Base-by-base conservation (phyloP, 2,329 filamentous ascomycete genomes). In the Hansfordia pulvinata region DNA sequence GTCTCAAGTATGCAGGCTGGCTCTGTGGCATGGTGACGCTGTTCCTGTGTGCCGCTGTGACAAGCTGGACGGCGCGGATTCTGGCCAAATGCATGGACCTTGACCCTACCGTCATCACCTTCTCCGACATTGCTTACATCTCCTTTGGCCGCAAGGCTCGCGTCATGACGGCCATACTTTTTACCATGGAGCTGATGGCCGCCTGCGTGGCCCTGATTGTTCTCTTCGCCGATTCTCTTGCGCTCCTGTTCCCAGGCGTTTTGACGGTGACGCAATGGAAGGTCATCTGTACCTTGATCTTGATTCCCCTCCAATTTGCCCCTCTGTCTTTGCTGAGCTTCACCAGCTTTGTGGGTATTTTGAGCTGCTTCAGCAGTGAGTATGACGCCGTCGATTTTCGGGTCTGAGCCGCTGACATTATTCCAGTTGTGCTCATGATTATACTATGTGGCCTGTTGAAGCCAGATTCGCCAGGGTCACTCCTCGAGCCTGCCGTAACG, bases 41-140 rank as follows among this genome's bases (percentile, higher is more conserved):
- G 29, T 53, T 73, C 9, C 70, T 83, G 26, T 78, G 80, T 13
- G 86, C 84, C 6, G 46, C 69, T 4, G 70, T 79, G 12, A 96
- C 90, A 1, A 69, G 69, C 8, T 93, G 94, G 51, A 96, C 90
- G 1, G 86, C 84, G 9, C 79, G 73, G 39, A 56, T 94, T 9
- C 62, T 94, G 19, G 79, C 84, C 16, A 88, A 79, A 50, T 96
- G 88, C 50, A 76, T 94, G 59, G 78, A 93, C 38, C 69, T 84
- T 13, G 83, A 94, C 53, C 69, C 68, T 32, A 81, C 72, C 26
- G 70, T 94, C 36, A 85, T 94, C 42, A 94, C 88, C 3, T 96
- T 94, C 51, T 90, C 86, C 18, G 88, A 96, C 46, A 61, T 96
- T 25, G 90, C 88, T 2, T 94, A 79, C 44, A 77, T 93, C 39